phyloP scores from a whole-genome alignment of 2,329 filamentous ascomycete species.

The Gaeumannomyces sp. region DNA sequence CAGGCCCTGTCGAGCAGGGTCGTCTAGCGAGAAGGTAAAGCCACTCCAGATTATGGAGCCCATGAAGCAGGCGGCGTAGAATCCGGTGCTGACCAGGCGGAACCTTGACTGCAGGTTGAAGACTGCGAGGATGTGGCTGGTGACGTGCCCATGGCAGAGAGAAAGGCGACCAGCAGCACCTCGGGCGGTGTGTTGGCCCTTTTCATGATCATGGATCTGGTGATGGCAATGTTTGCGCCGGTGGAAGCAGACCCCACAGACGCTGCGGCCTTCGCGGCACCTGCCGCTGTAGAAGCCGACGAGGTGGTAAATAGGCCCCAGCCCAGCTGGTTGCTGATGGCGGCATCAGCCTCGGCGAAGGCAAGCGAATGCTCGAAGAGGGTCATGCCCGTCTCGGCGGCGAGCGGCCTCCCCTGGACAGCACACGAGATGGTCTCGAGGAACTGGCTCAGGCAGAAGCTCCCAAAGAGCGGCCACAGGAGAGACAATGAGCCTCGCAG shows the following conservation, averaged over 20 bases:
- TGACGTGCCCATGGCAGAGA: constrained; percentile 89
- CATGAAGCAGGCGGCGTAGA: constrained; percentile 93
- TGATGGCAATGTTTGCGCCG: constrained; percentile 43
- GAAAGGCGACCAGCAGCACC: constrained; percentile 74
- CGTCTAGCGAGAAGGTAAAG: constrained; percentile 53
- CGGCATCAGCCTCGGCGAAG: constrained; percentile 90
- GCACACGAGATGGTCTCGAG: constrained; percentile 84
- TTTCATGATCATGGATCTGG: constrained; percentile 62
- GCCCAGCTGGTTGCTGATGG: constrained; percentile 73
- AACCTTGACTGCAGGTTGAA: constrained; percentile 72
- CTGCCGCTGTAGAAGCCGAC: constrained; percentile 37
- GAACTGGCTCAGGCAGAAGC: constrained; percentile 71
- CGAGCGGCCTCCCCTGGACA: constrained; percentile 72
- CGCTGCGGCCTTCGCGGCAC: constrained; percentile 20
- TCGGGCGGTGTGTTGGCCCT: constrained; percentile 86
- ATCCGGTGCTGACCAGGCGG: constrained; percentile 77
- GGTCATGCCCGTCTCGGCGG: constrained; percentile 90
- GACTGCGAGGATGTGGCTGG: constrained; percentile 75
- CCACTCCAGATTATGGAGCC: constrained; percentile 74
- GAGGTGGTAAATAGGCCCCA: constrained; percentile 56
- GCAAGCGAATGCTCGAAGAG: constrained; percentile 93
- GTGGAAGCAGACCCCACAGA: constrained; percentile 14
- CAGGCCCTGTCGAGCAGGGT: constrained; percentile 57
- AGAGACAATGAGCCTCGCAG: constrained; percentile 72
- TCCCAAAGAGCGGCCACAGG: constrained; percentile 69